A percentile compares a stretch with the other conserved stretches of the same genome.
Conservation (phyloP, 208 protist species). For the Trypanosoma theileri region DNA sequence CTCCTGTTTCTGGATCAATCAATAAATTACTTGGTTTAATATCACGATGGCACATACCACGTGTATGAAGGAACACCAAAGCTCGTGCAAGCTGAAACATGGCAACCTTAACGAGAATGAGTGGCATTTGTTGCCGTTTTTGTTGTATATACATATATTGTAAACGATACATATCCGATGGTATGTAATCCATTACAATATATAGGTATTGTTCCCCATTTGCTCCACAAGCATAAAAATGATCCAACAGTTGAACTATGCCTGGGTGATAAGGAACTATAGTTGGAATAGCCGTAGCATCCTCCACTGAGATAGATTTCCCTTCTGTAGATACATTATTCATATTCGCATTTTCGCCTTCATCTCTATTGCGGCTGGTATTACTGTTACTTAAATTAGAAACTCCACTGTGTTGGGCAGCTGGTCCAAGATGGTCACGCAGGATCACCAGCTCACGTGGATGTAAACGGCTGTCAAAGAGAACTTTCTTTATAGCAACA, state of each 20-base stretch:
- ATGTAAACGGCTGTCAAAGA: conserved; percentile 96
- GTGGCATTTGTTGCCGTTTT: conserved; percentile 77
- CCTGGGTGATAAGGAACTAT: conserved; percentile 87
- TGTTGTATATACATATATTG: conserved; percentile 83
- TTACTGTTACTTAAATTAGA: not conserved
- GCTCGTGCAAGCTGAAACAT: conserved; percentile 97
- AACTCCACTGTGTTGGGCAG: not conserved
- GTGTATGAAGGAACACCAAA: conserved; percentile 90
- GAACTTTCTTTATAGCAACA: conserved; percentile 98
- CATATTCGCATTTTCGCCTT: not conserved
- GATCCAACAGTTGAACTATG: conserved; percentile 94
- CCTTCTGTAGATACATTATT: not conserved
- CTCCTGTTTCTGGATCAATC: conserved; percentile 57
- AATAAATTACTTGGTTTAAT: conserved; percentile 91
- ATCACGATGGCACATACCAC: conserved; percentile 85
- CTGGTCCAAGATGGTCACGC: conserved; percentile 54
- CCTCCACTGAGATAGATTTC: not conserved
- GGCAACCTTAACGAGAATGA: conserved; percentile 90
- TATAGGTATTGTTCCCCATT: conserved; percentile 97
- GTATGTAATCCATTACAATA: conserved; percentile 99
- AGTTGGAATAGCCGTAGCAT: not conserved
- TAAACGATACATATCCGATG: conserved; percentile 95
- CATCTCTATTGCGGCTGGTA: not conserved
- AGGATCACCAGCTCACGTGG: conserved; percentile 98
- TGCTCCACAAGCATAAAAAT: conserved; percentile 92